Evolutionary conservation across 1,284 basidiomycete genomes (phyloP).

Genomic region (Tranzscheliella williamsii): DNA sequence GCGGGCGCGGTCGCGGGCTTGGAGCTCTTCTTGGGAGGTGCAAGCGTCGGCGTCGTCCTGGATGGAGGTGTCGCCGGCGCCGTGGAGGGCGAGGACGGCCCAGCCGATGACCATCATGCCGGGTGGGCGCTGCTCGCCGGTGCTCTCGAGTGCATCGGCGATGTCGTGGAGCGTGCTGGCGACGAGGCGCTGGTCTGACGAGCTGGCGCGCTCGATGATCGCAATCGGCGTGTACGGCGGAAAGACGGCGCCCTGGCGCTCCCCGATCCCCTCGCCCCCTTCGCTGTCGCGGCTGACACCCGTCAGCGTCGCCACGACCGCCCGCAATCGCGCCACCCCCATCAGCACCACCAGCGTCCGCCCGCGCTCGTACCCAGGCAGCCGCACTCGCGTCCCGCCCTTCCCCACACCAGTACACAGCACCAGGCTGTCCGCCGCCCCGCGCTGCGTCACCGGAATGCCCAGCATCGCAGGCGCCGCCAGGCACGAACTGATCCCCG

Average conservation of each 20-base stretch:
- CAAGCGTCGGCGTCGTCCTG: conserved; percentile 61
- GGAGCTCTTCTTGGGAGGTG: conserved; percentile 4
- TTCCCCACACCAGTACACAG: conserved; percentile 93
- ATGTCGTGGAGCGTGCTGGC: conserved; percentile 78
- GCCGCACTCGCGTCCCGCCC: conserved; percentile 76
- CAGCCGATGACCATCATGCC: conserved; percentile 95
- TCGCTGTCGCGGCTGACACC: conserved; percentile 7
- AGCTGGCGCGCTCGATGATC: conserved; percentile 87
- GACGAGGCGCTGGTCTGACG: conserved; percentile 85
- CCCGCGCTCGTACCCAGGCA: conserved; percentile 82
- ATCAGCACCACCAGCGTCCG: conserved; percentile 84
- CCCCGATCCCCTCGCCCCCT: conserved; percentile 40
- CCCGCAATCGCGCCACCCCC: conserved; percentile 84
- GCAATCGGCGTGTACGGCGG: conserved; percentile 81
- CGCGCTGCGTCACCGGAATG: conserved; percentile 92
- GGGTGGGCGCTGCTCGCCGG: conserved; percentile 86
- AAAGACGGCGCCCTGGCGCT: conserved; percentile 67
- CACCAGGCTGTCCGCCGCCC: conserved; percentile 83
- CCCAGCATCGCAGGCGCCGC: conserved; percentile 86
- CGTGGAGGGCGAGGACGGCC: conserved; percentile 68
- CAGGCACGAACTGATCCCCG: conserved; percentile 84
- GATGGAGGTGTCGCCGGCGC: conserved; percentile 64
- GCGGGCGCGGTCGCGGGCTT: conserved; percentile 21
- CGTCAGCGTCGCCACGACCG: conserved; percentile 72
- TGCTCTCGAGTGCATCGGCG: conserved; percentile 71